phyloP scores from a whole-genome alignment of 179 eudicot species.

The Silene coronaria region DNA sequence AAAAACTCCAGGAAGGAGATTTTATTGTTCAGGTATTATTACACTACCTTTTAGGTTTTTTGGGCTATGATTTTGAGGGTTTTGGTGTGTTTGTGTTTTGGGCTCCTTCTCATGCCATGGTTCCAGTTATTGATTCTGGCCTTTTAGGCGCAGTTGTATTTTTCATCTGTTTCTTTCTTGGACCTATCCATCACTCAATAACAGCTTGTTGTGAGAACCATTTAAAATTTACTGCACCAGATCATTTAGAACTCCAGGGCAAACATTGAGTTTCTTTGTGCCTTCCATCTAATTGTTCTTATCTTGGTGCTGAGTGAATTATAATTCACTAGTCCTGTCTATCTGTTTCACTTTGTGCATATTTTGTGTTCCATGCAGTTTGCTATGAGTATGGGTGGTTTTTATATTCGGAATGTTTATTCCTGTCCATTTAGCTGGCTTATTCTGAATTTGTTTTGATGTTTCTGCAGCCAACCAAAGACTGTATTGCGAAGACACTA shows the following conservation, averaged over 20 bases:
- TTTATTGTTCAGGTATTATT: constrained; percentile 66
- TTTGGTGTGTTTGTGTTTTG: not conserved
- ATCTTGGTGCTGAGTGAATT: not conserved
- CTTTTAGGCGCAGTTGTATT: not conserved
- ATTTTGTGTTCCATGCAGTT: not conserved
- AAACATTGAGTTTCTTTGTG: not conserved
- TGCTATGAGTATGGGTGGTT: not conserved
- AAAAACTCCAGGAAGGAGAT: constrained; percentile 85
- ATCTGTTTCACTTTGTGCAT: not conserved
- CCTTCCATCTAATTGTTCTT: not conserved
- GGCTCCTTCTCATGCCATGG: not conserved
- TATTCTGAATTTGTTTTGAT: not conserved
- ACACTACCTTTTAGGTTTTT: not conserved
- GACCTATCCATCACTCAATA: not conserved
- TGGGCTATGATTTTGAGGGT: not conserved
- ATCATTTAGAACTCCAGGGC: not conserved
- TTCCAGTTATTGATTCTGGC: not conserved
- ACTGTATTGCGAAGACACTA: constrained; percentile 79
- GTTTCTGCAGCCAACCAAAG: constrained; percentile 71
- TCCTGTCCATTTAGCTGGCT: not conserved
- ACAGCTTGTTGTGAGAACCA: not conserved
- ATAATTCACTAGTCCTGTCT: not conserved
- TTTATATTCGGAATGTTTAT: not conserved
- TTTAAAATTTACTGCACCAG: not conserved
- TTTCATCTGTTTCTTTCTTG: not conserved